Base-by-base conservation (phyloP, 768 basidiomycete genomes). In the Lactifluus echinatus region DNA sequence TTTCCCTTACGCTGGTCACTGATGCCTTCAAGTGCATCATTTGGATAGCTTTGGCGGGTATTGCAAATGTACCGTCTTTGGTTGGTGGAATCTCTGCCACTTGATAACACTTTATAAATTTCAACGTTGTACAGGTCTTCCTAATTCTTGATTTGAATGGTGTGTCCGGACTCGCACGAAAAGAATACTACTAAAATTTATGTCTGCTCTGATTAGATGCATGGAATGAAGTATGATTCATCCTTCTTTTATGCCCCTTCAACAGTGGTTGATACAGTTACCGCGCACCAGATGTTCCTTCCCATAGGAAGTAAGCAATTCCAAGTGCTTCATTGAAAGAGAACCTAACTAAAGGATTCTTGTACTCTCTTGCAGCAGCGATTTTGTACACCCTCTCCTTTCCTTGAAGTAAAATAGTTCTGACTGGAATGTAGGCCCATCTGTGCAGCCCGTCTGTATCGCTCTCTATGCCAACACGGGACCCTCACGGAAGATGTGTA, bases 391-490 rank as follows among this genome's bases (percentile, higher is more conserved):
- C 52, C 8, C 42, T 37, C 26, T 8, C 23, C 45, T 8, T 40
- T 17, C 17, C 11, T 34, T 8, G 14, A 15, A 12, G 17, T 8
- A 8, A 11, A 36, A n/a, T 45, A 23, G n/a, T n/a, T n/a, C 51
- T 45, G 26, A 50, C 56, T 8, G 8, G 10, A 8, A 15, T 8
- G 19, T 31, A 57, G 56, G 43, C 31, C 43, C 28, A 57, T 57
- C 28, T 26, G 43, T 23, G 43, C 56, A 21, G 34, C 56, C 33
- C 56, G 56, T 28, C 51, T 57, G 56, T 57, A 57, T 28, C 56
- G 56, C n/a, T 31, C 43, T 39, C 21, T 57, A 19, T 51, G 34
- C 15, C 14, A 44, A 15, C 24, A 8, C 14, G 56, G 56, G 24
- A 37, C 50, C 10, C 12, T 57, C 50, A 57, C 56, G 4, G 43